Base-by-base conservation (phyloP, 495 filamentous ascomycete species). In the Parachaetomium inaequale region DNA sequence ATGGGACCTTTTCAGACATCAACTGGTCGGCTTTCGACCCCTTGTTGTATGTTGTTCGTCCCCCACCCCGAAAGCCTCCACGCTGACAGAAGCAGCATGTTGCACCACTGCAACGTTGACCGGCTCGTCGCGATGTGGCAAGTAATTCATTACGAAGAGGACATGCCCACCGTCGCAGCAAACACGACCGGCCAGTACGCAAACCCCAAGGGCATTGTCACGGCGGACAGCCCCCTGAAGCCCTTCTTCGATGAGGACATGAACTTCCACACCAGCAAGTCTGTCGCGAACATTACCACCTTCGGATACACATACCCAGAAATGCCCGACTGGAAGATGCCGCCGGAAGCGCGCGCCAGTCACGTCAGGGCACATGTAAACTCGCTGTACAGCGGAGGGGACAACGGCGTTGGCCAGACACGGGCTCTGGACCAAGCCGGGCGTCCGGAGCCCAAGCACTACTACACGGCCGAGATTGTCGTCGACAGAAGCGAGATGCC, bases 271-370 rank as follows among this genome's bases (percentile, higher is more conserved):
- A 81, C 76, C 7, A 75, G 77, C 19, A 63, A 71, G n/a, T 69
- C 68, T 6, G 72, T 75, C 12, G 58, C 69, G 0, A 58, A 61
- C 1, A 64, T 70, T 19, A 65, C 65, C 15, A 47, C 47, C 2
- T 72, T 84, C 29, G 79, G 79, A 17, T 82, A 84, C 57, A 75
- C 75, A 2, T 81, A 82, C 60, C 74, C 78, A 0, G 80, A 82
- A 55, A 52, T 70, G 12, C 63, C 75, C 40, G 66, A 67, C 46
- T 66, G 58, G 63, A 52, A 45, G 17, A 62, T 61, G 25, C 54
- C 34, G 42, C 58, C 67, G 10, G 68, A 65, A 0, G 61, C 61
- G 19, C 42, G 70, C n/a, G 70, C 68, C 6, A 34, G 55, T 11
- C 54, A 55, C 2, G 67, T 75, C 28, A 65, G 66, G 7, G 63